These are phyloP conservation scores for Tricholoma sp. DNA, from an alignment of 768 basidiomycete genomes.

Conservation along the genomic window DNA sequence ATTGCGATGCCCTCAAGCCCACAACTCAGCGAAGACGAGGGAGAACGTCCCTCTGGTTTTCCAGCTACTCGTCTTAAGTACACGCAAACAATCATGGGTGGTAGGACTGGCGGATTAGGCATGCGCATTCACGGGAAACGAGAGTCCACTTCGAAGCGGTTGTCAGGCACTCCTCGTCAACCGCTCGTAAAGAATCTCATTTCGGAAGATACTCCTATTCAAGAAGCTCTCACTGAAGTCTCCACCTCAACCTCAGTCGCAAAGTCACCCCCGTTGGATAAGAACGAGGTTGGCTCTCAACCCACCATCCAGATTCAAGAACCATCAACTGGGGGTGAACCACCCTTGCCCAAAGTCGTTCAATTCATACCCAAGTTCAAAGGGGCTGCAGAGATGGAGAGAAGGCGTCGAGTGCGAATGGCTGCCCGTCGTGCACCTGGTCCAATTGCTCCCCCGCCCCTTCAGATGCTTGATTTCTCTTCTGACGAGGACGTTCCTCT, in stretches of 20 bases:
- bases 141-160: slow-evolving; percentile 45
- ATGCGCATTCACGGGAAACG: slow-evolving; percentile 71
- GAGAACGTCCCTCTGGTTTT: slow-evolving; percentile 41
- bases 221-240: slow-evolving; percentile 26
- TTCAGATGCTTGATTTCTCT: slow-evolving; percentile 42
- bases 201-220: slow-evolving; percentile 27
- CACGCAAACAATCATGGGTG: slow-evolving; percentile 85
- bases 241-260: slow-evolving; percentile 25
- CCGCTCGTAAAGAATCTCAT: slow-evolving; percentile 32
- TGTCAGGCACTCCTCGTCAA: slow-evolving; percentile 33
- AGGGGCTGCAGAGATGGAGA: slow-evolving; percentile 85
- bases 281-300: slow-evolving; percentile 17
- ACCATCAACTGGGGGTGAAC: slow-evolving; percentile 36
- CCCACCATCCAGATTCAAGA: slow-evolving; percentile 37
- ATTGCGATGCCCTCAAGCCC: slow-evolving; percentile 68
- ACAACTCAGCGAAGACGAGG: slow-evolving; percentile 67
- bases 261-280: slow-evolving; percentile 11
- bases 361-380: slow-evolving; percentile 77
- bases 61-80: slow-evolving; percentile 65
- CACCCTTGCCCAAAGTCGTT: slow-evolving; percentile 43
- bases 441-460: slow-evolving; percentile 27
- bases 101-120: slow-evolving; percentile 65
- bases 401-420: slow-evolving; percentile 59
- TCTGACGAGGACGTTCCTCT: slow-evolving; percentile 44
- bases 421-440: slow-evolving; percentile 50